These are phyloP conservation scores for Penicillium hesseltinei DNA, from an alignment of 2,329 filamentous ascomycete species.

Conservation along the genomic window DNA sequence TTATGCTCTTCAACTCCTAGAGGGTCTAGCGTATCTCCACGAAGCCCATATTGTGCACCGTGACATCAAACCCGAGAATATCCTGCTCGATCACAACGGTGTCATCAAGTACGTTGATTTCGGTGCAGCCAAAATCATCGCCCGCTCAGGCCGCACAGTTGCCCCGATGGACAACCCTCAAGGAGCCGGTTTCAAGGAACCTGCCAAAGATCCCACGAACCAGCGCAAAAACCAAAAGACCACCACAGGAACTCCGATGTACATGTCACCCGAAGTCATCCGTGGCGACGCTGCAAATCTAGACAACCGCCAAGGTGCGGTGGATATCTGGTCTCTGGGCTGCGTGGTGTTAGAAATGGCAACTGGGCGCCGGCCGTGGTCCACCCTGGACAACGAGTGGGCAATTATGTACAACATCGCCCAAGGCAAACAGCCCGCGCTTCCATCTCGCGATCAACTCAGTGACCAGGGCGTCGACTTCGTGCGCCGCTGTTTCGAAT, in stretches of 20 bases:
- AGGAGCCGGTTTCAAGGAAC: constrained; percentile 41
- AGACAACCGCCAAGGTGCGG: constrained; percentile 75
- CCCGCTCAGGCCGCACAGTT: constrained; percentile 85
- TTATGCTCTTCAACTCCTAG: constrained; percentile 88
- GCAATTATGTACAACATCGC: constrained; percentile 99
- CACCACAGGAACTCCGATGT: constrained; percentile 99
- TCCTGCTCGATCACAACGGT: constrained; percentile 93
- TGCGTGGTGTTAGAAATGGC: constrained; percentile 98
- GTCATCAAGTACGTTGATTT: constrained; percentile 99
- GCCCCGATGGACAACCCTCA: constrained; percentile 61
- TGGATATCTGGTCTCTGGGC: constrained; percentile 94
- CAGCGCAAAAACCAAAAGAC: constrained; percentile 67
- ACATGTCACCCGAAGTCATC: constrained; percentile 99
- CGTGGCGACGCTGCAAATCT: constrained; percentile 76
- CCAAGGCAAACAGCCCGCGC: constrained; percentile 85
- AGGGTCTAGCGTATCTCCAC: constrained; percentile 90
- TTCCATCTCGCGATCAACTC: constrained; percentile 79
- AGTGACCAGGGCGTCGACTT: constrained; percentile 85
- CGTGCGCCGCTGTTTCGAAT: constrained; percentile 77
- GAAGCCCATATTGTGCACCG: constrained; percentile 89
- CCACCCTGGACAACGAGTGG: constrained; percentile 96
- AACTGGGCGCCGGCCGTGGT: constrained; percentile 91
- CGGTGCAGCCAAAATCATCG: constrained; percentile 94
- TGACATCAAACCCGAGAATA: constrained; percentile 98
- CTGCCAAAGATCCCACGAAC: constrained; percentile 31